Evolutionary conservation across 164 flowering plant genomes (phyloP).

Genomic region (Stephania yunnanensis): DNA sequence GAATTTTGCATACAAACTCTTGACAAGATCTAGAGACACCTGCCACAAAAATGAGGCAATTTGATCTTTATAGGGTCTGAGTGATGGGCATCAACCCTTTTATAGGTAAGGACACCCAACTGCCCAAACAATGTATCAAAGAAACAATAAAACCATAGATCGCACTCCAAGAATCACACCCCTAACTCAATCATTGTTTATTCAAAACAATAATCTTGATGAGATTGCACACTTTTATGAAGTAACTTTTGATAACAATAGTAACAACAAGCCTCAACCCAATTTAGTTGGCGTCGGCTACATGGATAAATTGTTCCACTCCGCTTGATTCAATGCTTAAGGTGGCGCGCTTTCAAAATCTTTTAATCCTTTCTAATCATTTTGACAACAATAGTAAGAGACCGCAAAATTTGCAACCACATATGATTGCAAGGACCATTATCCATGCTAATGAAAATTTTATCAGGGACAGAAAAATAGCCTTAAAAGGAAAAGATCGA

Average conservation of each 20-base stretch:
- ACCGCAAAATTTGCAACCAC: too few relatives aligned
- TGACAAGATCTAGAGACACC: slow-evolving; percentile 96
- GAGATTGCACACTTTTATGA: background rate
- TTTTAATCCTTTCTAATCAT: too few relatives aligned
- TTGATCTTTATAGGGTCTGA: background rate
- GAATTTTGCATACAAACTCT: slow-evolving; percentile 94
- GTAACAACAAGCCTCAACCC: background rate
- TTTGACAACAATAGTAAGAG: too few relatives aligned
- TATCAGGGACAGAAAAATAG: too few relatives aligned
- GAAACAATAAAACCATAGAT: background rate
- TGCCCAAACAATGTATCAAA: background rate
- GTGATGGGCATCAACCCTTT: background rate
- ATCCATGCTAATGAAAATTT: too few relatives aligned
- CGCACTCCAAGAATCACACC: background rate
- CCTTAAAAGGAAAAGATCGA: too few relatives aligned
- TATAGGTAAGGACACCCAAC: background rate
- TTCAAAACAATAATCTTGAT: background rate
- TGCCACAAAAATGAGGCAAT: slow-evolving; percentile 23
- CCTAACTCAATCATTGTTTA: background rate
- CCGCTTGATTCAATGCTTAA: too few relatives aligned
- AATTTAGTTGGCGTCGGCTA: too few relatives aligned
- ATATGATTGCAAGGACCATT: too few relatives aligned
- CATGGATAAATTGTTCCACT: too few relatives aligned
- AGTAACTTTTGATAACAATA: background rate
- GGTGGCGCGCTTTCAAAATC: too few relatives aligned